These are phyloP conservation scores for Cutaneotrichosporon dermatis DNA, from an alignment of 1,284 basidiomycete species.

Conservation along the genomic window DNA sequence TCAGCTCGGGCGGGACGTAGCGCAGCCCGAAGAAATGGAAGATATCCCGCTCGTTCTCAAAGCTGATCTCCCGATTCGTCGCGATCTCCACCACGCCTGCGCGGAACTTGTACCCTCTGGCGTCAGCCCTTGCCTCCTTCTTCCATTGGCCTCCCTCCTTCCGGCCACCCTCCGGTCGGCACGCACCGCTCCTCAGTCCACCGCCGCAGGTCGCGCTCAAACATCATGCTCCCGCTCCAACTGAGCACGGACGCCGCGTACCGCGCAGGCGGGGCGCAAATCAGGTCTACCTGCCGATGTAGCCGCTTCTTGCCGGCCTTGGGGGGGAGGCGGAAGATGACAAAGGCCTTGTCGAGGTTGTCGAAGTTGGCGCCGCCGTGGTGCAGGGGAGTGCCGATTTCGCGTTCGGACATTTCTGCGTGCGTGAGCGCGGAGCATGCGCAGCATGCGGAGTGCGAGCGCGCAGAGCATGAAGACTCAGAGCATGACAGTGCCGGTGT, in stretches of 20 bases:
- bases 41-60: conserved; percentile 44
- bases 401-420: conserved; percentile 35
- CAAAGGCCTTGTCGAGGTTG: conserved; percentile 48
- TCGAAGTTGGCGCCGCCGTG: conserved; percentile 44
- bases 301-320: conserved; percentile 3
- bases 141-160: no score
- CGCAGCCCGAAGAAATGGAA: conserved; percentile 38
- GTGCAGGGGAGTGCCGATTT: conserved; percentile 26
- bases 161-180: no score
- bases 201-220: conserved; percentile 47
- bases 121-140: not conserved
- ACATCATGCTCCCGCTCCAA: conserved; percentile 51
- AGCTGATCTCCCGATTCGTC: conserved; percentile 39
- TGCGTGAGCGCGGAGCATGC: not conserved
- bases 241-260: conserved; percentile 46
- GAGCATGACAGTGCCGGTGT: no score
- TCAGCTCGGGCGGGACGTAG: conserved; percentile 42
- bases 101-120: conserved; percentile 43
- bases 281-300: conserved; percentile 47
- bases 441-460: not conserved
- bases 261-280: conserved; percentile 38
- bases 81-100: conserved; percentile 35
- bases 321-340: conserved; percentile 34
- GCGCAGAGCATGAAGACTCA: not conserved
- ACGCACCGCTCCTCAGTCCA: conserved; percentile 35